Conservation (phyloP, 1,139 yeast genomes). For the Taiozyma sp. region DNA sequence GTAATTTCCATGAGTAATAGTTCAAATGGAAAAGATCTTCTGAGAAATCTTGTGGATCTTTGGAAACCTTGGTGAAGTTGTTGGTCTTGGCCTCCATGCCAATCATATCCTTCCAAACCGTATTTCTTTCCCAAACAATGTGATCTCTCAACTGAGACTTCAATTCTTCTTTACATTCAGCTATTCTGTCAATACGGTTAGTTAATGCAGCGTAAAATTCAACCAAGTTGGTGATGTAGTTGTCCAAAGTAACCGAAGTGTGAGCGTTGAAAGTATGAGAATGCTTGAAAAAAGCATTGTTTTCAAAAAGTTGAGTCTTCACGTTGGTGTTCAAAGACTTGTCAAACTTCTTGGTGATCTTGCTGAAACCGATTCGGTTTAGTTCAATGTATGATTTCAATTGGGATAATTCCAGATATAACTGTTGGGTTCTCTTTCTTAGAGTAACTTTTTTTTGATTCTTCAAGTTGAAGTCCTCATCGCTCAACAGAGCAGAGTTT, state of each 20-base stretch:
- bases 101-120: slow-evolving; percentile 70
- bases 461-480: slow-evolving; percentile 31
- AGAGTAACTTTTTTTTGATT: slow-evolving; percentile 43
- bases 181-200: slow-evolving; percentile 23
- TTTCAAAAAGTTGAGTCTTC: slow-evolving; percentile 40
- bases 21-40: slow-evolving; percentile 23
- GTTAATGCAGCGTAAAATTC: slow-evolving; percentile 42
- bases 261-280: slow-evolving; percentile 42
- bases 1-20: slow-evolving; percentile 26
- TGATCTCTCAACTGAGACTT: slow-evolving; percentile 64
- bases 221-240: slow-evolving; percentile 41
- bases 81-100: slow-evolving; percentile 49
- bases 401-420: slow-evolving; percentile 59
- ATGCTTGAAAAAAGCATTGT: slow-evolving; percentile 37
- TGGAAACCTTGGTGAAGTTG: slow-evolving; percentile 19
- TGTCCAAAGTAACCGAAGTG: slow-evolving; percentile 42
- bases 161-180: slow-evolving; percentile 30
- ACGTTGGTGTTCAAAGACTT: slow-evolving; percentile 50
- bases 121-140: slow-evolving; percentile 72
- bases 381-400: slow-evolving; percentile 62
- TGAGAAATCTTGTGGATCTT: slow-evolving; percentile 22
- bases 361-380: slow-evolving; percentile 63
- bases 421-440: slow-evolving; percentile 50
- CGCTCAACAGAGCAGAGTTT: slow-evolving; percentile 31
- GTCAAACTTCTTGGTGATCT: slow-evolving; percentile 68